phyloP scores from a whole-genome alignment of 2,329 filamentous ascomycete genomes.

The Penicillium sp. region DNA sequence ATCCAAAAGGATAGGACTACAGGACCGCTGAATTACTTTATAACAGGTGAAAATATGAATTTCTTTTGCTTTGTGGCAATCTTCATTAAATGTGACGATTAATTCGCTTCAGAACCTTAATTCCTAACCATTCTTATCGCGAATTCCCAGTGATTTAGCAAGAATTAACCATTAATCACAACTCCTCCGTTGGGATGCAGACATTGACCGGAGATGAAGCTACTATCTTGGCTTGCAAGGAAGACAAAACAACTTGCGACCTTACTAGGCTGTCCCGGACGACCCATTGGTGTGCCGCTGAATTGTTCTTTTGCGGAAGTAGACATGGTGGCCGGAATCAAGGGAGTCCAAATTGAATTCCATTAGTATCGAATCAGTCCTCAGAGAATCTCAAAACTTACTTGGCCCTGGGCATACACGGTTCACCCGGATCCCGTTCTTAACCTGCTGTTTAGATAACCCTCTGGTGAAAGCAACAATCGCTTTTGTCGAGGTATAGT shows the following conservation, averaged over 20 bases:
- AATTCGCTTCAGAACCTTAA: too few relatives aligned
- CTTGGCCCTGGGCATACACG: slow-evolving; percentile 71
- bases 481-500: slow-evolving; percentile 74
- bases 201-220: slow-evolving; percentile 69
- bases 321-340: slow-evolving; percentile 72
- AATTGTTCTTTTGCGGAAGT: slow-evolving; percentile 70
- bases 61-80: too few relatives aligned
- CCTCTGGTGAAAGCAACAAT: slow-evolving; percentile 77
- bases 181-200: slow-evolving; percentile 62
- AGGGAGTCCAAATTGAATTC: slow-evolving; percentile 66
- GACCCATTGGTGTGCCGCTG: slow-evolving; percentile 66
- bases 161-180: slow-evolving; percentile 49
- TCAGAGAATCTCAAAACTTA: slow-evolving; percentile 23
- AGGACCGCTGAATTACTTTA: too few relatives aligned
- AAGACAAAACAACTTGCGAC: slow-evolving; percentile 81
- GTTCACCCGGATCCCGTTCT: slow-evolving; percentile 73
- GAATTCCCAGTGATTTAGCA: too few relatives aligned
- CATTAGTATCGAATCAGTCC: background rate
- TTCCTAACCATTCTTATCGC: too few relatives aligned
- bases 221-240: slow-evolving; percentile 71
- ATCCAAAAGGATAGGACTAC: too few relatives aligned
- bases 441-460: slow-evolving; percentile 71
- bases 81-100: too few relatives aligned
- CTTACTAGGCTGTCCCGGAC: slow-evolving; percentile 76
- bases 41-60: too few relatives aligned